A percentile compares a stretch with the other conserved stretches of the same genome.
These are phyloP conservation scores for Suillus plorans DNA, from an alignment of 768 basidiomycete species.

Conservation along the genomic window DNA sequence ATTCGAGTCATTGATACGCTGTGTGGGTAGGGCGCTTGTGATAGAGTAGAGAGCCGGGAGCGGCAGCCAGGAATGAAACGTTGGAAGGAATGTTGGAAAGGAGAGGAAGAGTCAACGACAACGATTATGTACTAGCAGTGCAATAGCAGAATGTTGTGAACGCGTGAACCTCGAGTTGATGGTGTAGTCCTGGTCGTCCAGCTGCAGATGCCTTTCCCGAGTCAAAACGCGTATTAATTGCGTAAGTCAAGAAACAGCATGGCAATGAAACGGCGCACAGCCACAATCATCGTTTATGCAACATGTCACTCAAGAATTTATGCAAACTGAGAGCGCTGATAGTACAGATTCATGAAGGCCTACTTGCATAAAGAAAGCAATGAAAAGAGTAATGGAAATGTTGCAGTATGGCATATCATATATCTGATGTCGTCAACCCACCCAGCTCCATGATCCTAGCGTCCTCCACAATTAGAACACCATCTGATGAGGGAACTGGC, in stretches of 20 bases:
- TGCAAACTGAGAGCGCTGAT: conserved; percentile 6
- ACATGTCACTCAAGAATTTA: neutral
- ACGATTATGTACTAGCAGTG: conserved; percentile 1
- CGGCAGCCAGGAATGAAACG: neutral
- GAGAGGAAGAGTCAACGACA: neutral
- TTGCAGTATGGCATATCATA: conserved; percentile 26
- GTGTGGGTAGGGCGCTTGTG: neutral
- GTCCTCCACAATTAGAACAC: conserved; percentile 60
- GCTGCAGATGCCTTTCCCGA: neutral
- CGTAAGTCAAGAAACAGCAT: neutral
- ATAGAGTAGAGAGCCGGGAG: neutral
- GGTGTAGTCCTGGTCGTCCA: neutral
- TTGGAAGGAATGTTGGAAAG: conserved; percentile 3
- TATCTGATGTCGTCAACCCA: conserved; percentile 19
- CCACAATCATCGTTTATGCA: neutral
- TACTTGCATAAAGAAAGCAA: conserved; percentile 16
- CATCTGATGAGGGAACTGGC: conserved; percentile 95
- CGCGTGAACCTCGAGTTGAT: conserved; percentile 3
- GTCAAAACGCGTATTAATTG: neutral
- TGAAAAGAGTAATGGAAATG: conserved; percentile 13
- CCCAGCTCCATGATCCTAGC: conserved; percentile 15
- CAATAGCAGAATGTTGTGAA: neutral
- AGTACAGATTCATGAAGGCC: conserved; percentile 11
- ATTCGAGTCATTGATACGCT: neutral
- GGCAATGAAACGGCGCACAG: neutral